Evolutionary conservation across 129 eudicot genomes (phyloP), one percentile per base, ranked within the genome.

Genomic region (Erigeron canadensis): DNA sequence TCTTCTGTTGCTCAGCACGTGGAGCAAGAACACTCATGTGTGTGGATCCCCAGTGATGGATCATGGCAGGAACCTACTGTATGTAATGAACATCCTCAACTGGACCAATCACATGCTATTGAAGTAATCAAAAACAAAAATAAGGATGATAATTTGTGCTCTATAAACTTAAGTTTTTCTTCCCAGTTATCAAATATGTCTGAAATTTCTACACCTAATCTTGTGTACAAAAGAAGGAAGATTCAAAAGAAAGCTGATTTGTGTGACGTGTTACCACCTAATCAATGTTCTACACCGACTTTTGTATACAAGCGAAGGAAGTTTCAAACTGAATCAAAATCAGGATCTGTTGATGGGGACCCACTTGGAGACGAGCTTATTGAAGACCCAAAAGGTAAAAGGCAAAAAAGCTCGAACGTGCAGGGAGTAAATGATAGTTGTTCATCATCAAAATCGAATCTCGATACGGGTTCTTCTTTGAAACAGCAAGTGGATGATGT

Each of bases 391-490:
- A 79, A 75, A 72, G 23, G 56, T 64, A 70, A 73, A 17, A 18
- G 54, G 61, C 68, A 56, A 63, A 82, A 62, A 60, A 65, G 66
- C 72, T 17, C 65, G 10, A 80, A 76, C 37, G 63, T 68, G 55
- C 65, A 63, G 48, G 68, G 58, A 43, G 81, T 73, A 66, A 84
- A 84, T 58, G 92, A 88, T 37, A 82, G 88, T 60, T 84, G 88
- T 56, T 88, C 96, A 59, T 88, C 96, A 19, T 84, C 97, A 72
- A 88, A 83, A 76, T 82, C 87, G 10, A 75, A 83, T 71, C 65
- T 73, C 72, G 88, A 83, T 55, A 54, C 69, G 50, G 84, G 86
- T 76, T 83, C 88, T 8, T 73, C 67, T 81, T 61, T 79, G 83
- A 83, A 82, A 77, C 81, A 64, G 50, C 86, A 69, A 73, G 16